Base-by-base conservation (phyloP, 495 filamentous ascomycete species). In the Zalerion maritima region DNA sequence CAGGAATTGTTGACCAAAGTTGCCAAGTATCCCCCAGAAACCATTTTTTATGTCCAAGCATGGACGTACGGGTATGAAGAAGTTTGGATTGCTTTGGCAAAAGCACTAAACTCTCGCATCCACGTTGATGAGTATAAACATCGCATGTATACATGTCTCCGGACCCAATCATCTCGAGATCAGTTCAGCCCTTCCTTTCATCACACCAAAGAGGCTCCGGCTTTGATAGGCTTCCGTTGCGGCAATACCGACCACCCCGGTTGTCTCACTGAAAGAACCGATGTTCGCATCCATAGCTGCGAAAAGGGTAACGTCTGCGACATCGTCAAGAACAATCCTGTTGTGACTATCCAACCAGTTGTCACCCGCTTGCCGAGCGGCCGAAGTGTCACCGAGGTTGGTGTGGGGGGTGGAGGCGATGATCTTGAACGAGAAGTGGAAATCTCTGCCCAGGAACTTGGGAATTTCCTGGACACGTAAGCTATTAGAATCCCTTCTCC, bases 61-160 rank as follows among this genome's bases (percentile, higher is more conserved):
- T 94, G 86, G 87, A 96, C 87, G 1, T 91, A 89, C 47, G 87
- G 87, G 28, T 76, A 83, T 28, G 83, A 93, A 48, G 81, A 94
- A 32, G 83, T 93, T 0, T 94, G 85, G 85, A 59, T 82, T 32
- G 78, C 83, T 3, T 54, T 96, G 8, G 74, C 82, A 1, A 67
- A 73, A 8, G 66, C 69, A 6, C 55, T 94, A 2, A 49, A 67
- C 14, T 72, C 72, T 2, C 36, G 83, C 71, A 68, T 94, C 6
- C 86, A 96, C 36, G 62, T 93, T 15, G 85, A 89, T 50, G 46
- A 64, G 6, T 94, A 96, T 39, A 83, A 89, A 39, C 59, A 71
- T 41, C 47, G 59, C 1, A 62, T 94, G 1, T 94, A 87, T 39
- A 53, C 57, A 18, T 80, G 82, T 7, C 60, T 94, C 6, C 40